A percentile compares a stretch with the other conserved stretches of the same genome.
These are phyloP conservation scores for Nakazawaea pomicola DNA, from an alignment of 805 yeast genomes.

Conservation along the genomic window DNA sequence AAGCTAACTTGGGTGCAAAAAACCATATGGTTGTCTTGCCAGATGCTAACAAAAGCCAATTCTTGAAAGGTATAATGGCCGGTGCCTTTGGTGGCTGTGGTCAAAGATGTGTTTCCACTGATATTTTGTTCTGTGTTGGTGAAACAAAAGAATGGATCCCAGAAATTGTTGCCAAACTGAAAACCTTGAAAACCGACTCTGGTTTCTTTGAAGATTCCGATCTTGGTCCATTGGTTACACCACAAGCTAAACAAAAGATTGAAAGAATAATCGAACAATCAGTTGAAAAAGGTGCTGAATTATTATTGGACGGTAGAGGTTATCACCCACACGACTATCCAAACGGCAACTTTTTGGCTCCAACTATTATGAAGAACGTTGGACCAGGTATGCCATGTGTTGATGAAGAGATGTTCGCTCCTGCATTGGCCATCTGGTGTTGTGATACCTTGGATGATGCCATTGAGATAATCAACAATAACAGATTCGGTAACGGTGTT, in stretches of 20 bases:
- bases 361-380: slow-evolving; percentile 58
- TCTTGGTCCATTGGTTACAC: slow-evolving; percentile 71
- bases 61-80: slow-evolving; percentile 62
- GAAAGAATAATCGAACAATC: slow-evolving; percentile 51
- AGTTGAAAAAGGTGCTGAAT: slow-evolving; percentile 56
- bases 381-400: slow-evolving; percentile 68
- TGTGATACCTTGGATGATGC: slow-evolving; percentile 66
- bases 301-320: slow-evolving; percentile 61
- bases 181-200: slow-evolving; percentile 51
- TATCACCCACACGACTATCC: slow-evolving; percentile 34
- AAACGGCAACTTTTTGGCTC: slow-evolving; percentile 68
- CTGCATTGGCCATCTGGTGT: slow-evolving; percentile 62
- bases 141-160: slow-evolving; percentile 57
- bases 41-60: slow-evolving; percentile 62
- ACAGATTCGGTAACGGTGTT: slow-evolving; percentile 65
- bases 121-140: slow-evolving; percentile 70
- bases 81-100: slow-evolving; percentile 86
- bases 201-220: slow-evolving; percentile 60
- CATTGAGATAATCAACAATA: slow-evolving; percentile 53
- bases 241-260: slow-evolving; percentile 49
- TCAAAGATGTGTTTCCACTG: slow-evolving; percentile 78
- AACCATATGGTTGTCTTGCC: slow-evolving; percentile 75
- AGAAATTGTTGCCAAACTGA: slow-evolving; percentile 56
- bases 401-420: slow-evolving; percentile 74
- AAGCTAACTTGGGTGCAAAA: slow-evolving; percentile 77